Evolutionary conservation across 2,329 filamentous ascomycete species (phyloP).

Genomic region (Pseudogymnoascus sp.): DNA sequence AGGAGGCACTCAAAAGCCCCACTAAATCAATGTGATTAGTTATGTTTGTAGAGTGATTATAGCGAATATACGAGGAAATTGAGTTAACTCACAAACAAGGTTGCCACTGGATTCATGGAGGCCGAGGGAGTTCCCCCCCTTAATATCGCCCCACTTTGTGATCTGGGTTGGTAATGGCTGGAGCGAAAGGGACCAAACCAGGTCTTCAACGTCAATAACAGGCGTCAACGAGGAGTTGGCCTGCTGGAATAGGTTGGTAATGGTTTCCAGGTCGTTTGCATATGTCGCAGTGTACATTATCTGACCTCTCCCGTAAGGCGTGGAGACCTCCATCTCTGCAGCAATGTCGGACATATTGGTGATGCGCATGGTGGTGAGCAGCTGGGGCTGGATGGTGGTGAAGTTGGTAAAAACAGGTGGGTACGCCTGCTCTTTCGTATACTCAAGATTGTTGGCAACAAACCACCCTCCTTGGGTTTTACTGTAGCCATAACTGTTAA

Average conservation of each 20-base stretch:
- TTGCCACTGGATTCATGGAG: slow-evolving; percentile 11
- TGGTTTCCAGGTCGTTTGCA: slow-evolving; percentile 1
- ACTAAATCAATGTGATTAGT: slow-evolving; percentile 6
- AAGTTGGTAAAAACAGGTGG: slow-evolving; percentile 10
- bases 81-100: slow-evolving; percentile 6
- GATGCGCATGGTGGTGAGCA: slow-evolving; percentile 11
- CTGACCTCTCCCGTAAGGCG: background rate
- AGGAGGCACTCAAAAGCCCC: slow-evolving; percentile 3
- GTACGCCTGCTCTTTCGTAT: slow-evolving; percentile 11
- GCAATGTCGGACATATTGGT: slow-evolving; percentile 14
- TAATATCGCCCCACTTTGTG: slow-evolving; percentile 9
- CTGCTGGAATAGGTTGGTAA: slow-evolving; percentile 10
- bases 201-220: background rate
- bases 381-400: slow-evolving; percentile 10
- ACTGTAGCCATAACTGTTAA: slow-evolving; percentile 4
- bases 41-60: background rate
- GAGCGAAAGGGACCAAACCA: slow-evolving; percentile 1
- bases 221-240: background rate
- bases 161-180: slow-evolving; percentile 11
- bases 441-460: slow-evolving; percentile 10
- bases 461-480: background rate
- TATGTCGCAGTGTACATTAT: slow-evolving; percentile 12
- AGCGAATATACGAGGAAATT: background rate
- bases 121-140: slow-evolving; percentile 12
- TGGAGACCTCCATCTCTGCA: slow-evolving; percentile 8